Conservation (phyloP, 2,329 filamentous ascomycete genomes). For the Xylogone sp. region DNA sequence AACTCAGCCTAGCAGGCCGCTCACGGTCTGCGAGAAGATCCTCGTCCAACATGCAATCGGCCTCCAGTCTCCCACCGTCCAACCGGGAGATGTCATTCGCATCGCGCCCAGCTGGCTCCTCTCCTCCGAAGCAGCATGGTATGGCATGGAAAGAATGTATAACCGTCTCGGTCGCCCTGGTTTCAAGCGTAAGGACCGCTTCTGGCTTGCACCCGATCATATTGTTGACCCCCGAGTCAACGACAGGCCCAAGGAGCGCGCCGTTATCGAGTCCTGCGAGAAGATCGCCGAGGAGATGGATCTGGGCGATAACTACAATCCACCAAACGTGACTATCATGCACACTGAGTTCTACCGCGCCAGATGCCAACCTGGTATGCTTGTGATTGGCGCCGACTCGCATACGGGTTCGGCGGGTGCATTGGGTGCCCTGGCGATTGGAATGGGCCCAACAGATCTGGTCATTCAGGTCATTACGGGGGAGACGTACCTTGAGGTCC, state of each 20-base stretch:
- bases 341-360: slow-evolving; percentile 44
- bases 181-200: slow-evolving; percentile 45
- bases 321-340: slow-evolving; percentile 34
- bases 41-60: slow-evolving; percentile 37
- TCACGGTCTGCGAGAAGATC: slow-evolving; percentile 43
- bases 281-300: slow-evolving; percentile 24
- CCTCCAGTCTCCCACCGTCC: slow-evolving; percentile 18
- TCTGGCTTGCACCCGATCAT: slow-evolving; percentile 48
- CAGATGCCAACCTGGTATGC: slow-evolving; percentile 39
- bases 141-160: slow-evolving; percentile 38
- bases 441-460: slow-evolving; percentile 41
- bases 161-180: slow-evolving; percentile 34
- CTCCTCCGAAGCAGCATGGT: slow-evolving; percentile 39
- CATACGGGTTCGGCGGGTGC: slow-evolving; percentile 43
- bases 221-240: slow-evolving; percentile 41
- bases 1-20: background rate
- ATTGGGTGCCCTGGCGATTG: slow-evolving; percentile 37
- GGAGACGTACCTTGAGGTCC: slow-evolving; percentile 43
- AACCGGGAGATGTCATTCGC: slow-evolving; percentile 36
- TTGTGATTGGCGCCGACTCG: slow-evolving; percentile 41
- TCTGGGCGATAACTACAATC: slow-evolving; percentile 22
- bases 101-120: slow-evolving; percentile 43
- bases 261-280: slow-evolving; percentile 33
- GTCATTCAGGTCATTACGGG: slow-evolving; percentile 40
- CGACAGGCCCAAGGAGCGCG: slow-evolving; percentile 29